Percentiles rank a stretch among this genome's conserved stretches.
Evolutionary conservation across 1,284 basidiomycete genomes (phyloP).

Genomic region (Cutaneotrichosporon spelunceum): DNA sequence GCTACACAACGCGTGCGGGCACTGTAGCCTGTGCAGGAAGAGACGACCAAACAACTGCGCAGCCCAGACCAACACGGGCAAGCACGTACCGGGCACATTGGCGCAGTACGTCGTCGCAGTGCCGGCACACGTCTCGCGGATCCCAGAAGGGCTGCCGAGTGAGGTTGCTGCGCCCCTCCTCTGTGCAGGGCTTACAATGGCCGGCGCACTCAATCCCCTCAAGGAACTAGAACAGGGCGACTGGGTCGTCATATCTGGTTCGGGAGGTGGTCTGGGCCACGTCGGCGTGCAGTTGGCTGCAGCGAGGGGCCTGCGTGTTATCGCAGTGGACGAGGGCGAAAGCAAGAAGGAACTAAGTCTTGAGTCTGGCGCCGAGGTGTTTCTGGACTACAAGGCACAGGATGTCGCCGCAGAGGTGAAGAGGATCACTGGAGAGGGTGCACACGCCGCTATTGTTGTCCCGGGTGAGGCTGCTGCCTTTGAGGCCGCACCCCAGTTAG

Average conservation of each 20-base stretch:
- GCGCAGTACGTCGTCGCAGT: slow-evolving; percentile 49
- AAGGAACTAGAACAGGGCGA: slow-evolving; percentile 58
- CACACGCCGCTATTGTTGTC: slow-evolving; percentile 6
- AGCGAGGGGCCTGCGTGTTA: slow-evolving; percentile 68
- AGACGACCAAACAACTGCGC: slow-evolving; percentile 64
- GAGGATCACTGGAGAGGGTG: slow-evolving; percentile 22
- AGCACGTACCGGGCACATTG: slow-evolving; percentile 60
- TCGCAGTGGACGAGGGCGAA: slow-evolving; percentile 66
- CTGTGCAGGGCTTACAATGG: slow-evolving; percentile 61
- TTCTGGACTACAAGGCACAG: slow-evolving; percentile 63
- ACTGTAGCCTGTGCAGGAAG: slow-evolving; percentile 67
- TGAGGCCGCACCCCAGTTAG: neutral
- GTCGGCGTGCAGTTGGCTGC: slow-evolving; percentile 71
- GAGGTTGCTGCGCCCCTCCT: slow-evolving; percentile 80
- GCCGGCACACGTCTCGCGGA: slow-evolving; percentile 67
- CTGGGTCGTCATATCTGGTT: slow-evolving; percentile 66
- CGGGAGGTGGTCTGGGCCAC: slow-evolving; percentile 52
- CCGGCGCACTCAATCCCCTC: slow-evolving; percentile 25
- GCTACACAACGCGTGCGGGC: slow-evolving; percentile 65
- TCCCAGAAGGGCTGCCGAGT: slow-evolving; percentile 64
- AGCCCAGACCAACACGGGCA: slow-evolving; percentile 64
- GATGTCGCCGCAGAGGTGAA: slow-evolving; percentile 39
- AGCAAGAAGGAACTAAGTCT: slow-evolving; percentile 65
- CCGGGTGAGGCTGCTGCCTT: slow-evolving; percentile 6
- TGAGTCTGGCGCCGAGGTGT: slow-evolving; percentile 69